Evolutionary conservation across 805 yeast species (phyloP), one percentile per base, ranked within the genome.

Genomic region (Spencermartinsiella europaea): DNA sequence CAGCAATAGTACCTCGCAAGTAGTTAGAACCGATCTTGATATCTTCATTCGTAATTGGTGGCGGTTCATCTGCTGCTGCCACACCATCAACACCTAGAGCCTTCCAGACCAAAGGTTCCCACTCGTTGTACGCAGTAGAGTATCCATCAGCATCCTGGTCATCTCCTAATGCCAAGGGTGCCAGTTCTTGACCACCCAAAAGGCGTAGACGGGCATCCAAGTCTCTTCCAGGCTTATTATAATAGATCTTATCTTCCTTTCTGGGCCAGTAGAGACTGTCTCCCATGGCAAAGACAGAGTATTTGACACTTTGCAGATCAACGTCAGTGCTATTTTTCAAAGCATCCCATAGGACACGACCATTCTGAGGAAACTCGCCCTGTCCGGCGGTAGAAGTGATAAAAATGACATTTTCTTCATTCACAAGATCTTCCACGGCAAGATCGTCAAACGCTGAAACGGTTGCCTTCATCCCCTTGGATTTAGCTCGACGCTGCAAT

Each of bases 101-200:
- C 56, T 77, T 81, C 98, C 98, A 91, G 52, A 91, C 62, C 52
- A 74, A 72, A 19, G 83, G 77, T 66, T 87, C 91, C 96, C 97
- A 91, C 38, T 70, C 81, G 49, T 81, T 79, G 65, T 83, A 91
- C n/a, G 93, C 96, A 21, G 97, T 90, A 57, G 81, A 81, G 68
- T 75, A 89, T 17, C 97, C 97, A 71, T 91, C 97, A 19, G 95
- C 95, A 64, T 87, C 98, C 70, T 91, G 98, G 63, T 91, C 98
- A 66, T 91, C 97, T 68, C 98, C 98, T 40, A 86, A 72, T 16
- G 96, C 97, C 38, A 89, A 67, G 2, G 84, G 85, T 47, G 79
- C 76, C 45, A 91, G 69, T 49, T 79, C 80, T 50, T 74, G 79
- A 50, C 85, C 96, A 37, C 95, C 93, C 49, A 87, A 73, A 48